Evolutionary conservation across 2,329 filamentous ascomycete species (phyloP).

Genomic region (Fusarium metavorans): DNA sequence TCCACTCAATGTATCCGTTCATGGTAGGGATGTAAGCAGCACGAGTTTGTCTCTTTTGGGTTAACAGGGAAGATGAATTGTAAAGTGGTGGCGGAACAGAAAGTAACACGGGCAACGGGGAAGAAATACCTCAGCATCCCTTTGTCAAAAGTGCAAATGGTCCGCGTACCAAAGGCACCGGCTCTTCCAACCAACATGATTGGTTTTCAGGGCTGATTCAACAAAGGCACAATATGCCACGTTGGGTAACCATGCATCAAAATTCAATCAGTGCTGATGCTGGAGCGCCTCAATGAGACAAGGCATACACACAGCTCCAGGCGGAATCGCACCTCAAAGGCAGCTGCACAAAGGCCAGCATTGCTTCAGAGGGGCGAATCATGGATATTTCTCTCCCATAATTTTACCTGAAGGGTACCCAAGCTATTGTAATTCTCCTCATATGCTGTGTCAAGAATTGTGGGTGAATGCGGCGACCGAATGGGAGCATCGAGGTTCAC

Average conservation of each 20-base stretch:
- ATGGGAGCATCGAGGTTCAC: background rate
- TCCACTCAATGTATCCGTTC: background rate
- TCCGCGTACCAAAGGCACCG: background rate
- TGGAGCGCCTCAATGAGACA: background rate
- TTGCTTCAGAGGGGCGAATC: background rate
- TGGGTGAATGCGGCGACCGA: background rate
- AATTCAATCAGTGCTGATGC: background rate
- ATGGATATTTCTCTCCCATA: background rate
- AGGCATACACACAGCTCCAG: background rate
- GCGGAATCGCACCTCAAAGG: background rate
- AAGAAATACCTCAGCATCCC: background rate
- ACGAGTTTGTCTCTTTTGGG: background rate
- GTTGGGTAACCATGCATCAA: background rate
- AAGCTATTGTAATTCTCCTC: background rate
- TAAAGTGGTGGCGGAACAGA: background rate
- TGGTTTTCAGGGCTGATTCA: background rate
- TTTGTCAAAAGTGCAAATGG: background rate
- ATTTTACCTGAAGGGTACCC: background rate
- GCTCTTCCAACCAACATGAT: background rate
- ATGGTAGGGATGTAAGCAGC: background rate
- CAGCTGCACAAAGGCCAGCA: background rate
- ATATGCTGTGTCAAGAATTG: background rate
- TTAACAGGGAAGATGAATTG: background rate
- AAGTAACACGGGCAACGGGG: background rate
- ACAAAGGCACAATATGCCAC: background rate